Base-by-base conservation (phyloP, 2,329 filamentous ascomycete genomes). In the Dendrostoma leiphaemia region DNA sequence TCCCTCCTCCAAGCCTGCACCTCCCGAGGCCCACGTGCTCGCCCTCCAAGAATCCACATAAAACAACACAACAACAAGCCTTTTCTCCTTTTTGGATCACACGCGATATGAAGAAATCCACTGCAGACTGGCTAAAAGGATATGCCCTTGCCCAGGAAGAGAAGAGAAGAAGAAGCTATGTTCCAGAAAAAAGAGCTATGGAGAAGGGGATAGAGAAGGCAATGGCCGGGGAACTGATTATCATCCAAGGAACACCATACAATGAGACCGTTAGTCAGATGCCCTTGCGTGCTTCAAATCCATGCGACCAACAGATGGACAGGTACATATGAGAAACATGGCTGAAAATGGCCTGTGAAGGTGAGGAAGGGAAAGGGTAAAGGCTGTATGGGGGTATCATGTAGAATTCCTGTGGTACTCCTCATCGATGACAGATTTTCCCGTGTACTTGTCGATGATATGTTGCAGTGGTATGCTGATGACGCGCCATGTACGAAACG, bases 381-480 rank as follows among this genome's bases (percentile, higher is more conserved):
- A 13, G 31, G 19, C 13, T 34, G 28, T 35, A 35, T 41, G 38
- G 48, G 47, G 35, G 37, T 51, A 43, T 51, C 37, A 23, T 51
- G 47, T 15, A 51, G 35, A 28, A 24, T 21, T 29, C 23, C 21
- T 41, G 28, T 13, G 23, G 44, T 46, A 29, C 44, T 34, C 34
- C 5, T 37, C 17, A 37, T 17, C 13, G 6, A 7, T 12, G 17
- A 7, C 34, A 12, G 4, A 37, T 37, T 37, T 17, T 37, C 15
- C 29, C 8, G 8, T 7, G 8, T 32, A 15, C 8, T 32, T 32
- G 29, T 32, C 15, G 29, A 15, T 8, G 38, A 26, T 23, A 21
- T 19, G 4, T 24, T 40, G n/a, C n/a, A n/a, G n/a, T n/a, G n/a
- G n/a, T n/a, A n/a, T n/a, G n/a, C n/a, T n/a, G n/a, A n/a, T n/a